A percentile compares a stretch with the other conserved stretches of the same genome.
These are phyloP conservation scores for Lepidium aucheri DNA, from an alignment of 345 rosid species.

Conservation along the genomic window DNA sequence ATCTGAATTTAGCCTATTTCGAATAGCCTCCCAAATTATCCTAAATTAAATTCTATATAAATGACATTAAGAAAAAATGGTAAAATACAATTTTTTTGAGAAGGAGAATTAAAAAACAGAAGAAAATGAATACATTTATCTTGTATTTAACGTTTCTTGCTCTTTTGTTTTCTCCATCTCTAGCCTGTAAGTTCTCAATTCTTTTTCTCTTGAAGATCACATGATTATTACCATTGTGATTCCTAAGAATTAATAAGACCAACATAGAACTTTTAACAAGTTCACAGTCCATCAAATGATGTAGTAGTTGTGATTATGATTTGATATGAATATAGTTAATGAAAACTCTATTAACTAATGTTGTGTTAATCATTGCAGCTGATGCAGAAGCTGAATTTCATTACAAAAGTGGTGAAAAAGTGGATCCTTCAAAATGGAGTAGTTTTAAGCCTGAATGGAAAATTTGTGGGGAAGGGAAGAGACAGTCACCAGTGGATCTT, in stretches of 20 bases:
- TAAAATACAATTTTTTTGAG: background rate
- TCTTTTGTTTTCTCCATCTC: constrained; percentile 6
- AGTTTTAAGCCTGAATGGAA: constrained; percentile 6
- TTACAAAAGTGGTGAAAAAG: constrained; percentile 10
- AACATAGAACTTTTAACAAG: background rate
- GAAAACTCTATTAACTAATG: background rate
- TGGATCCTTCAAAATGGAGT: constrained; percentile 20
- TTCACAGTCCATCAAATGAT: background rate
- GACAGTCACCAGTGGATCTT: constrained; percentile 23
- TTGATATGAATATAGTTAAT: background rate
- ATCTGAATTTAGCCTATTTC: background rate
- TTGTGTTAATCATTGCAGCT: background rate
- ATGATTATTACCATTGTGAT: background rate
- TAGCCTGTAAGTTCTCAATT: constrained; percentile 12
- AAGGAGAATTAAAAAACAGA: background rate
- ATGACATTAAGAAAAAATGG: background rate
- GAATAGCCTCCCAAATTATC: background rate
- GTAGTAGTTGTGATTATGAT: background rate
- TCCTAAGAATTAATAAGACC: background rate
- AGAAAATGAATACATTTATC: constrained; percentile 8
- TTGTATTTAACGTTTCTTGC: constrained; percentile 14
- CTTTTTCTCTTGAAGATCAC: background rate
- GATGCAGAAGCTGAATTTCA: constrained; percentile 15
- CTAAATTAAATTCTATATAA: constrained; percentile 2
- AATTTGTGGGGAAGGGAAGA: constrained; percentile 16